These are phyloP conservation scores for Leccinum angustisporum DNA, from an alignment of 1,284 basidiomycete genomes.

Conservation along the genomic window DNA sequence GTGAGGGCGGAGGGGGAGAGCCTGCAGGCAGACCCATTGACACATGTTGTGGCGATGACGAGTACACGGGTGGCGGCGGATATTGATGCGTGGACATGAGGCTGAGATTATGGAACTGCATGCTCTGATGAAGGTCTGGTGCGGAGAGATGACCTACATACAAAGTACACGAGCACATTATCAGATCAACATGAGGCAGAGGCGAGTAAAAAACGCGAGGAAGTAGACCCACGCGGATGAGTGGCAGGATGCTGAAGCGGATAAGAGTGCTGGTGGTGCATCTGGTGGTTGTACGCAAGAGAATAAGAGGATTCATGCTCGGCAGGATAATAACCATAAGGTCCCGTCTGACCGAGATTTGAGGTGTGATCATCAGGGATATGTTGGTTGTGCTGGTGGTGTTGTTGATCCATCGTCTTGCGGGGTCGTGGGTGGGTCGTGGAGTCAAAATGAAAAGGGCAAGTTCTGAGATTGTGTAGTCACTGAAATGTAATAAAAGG, in stretches of 20 bases:
- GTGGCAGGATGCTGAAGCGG: slow-evolving; percentile 44
- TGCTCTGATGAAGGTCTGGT: slow-evolving; percentile 49
- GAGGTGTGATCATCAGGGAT: slow-evolving; percentile 41
- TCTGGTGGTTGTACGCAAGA: slow-evolving; percentile 43
- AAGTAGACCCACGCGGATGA: slow-evolving; percentile 55
- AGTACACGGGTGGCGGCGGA: slow-evolving; percentile 47
- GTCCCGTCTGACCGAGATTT: slow-evolving; percentile 38
- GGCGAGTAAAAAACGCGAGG: slow-evolving; percentile 41
- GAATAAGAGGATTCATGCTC: slow-evolving; percentile 41
- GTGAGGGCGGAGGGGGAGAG: slow-evolving; percentile 71
- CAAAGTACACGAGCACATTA: slow-evolving; percentile 49
- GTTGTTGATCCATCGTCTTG: slow-evolving; percentile 40
- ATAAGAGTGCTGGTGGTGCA: slow-evolving; percentile 41
- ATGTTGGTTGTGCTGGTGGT: slow-evolving; percentile 39
- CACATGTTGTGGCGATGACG: slow-evolving; percentile 53
- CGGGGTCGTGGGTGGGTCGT: slow-evolving; percentile 37
- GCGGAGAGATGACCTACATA: slow-evolving; percentile 56
- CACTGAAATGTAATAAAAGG: slow-evolving; percentile 32
- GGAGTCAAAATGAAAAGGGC: slow-evolving; percentile 35
- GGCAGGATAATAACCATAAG: slow-evolving; percentile 42
- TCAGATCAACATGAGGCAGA: slow-evolving; percentile 53
- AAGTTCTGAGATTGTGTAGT: slow-evolving; percentile 30
- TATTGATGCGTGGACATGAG: slow-evolving; percentile 49
- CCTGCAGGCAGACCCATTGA: slow-evolving; percentile 47
- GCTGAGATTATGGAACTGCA: slow-evolving; percentile 51